Percentiles rank a stretch among this genome's conserved stretches.
Conservation (phyloP, 371 early-diverging fungal genomes). For the Globomyces sp. region DNA sequence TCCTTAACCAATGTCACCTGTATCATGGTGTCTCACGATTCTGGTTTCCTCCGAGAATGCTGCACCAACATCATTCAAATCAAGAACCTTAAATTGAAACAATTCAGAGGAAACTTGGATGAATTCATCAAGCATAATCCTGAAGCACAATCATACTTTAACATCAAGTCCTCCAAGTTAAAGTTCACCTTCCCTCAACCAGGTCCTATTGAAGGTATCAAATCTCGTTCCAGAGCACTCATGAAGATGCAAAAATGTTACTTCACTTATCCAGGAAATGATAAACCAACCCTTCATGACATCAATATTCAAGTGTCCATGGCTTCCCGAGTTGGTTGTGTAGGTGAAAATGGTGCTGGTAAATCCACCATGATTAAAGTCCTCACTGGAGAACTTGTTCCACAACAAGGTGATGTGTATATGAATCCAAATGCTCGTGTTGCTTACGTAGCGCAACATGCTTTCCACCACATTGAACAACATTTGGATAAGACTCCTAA, state of each 20-base stretch:
- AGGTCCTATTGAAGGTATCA: slow-evolving; percentile 73
- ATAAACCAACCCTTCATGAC: slow-evolving; percentile 63
- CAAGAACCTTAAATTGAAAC: slow-evolving; percentile 29
- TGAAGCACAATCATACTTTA: slow-evolving; percentile 76
- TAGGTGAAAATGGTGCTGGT: slow-evolving; percentile 82
- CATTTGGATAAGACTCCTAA: slow-evolving; percentile 81
- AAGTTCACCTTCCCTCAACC: slow-evolving; percentile 80
- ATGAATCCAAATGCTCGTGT: slow-evolving; percentile 71
- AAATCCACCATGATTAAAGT: slow-evolving; percentile 76
- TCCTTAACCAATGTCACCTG: slow-evolving; percentile 70
- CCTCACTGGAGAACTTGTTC: slow-evolving; percentile 64
- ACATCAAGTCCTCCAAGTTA: slow-evolving; percentile 63
- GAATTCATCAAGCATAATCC: slow-evolving; percentile 54
- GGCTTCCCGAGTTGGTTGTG: slow-evolving; percentile 75
- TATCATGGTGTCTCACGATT: slow-evolving; percentile 84
- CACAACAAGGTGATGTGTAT: slow-evolving; percentile 64
- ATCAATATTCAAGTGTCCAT: slow-evolving; percentile 71
- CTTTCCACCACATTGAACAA: slow-evolving; percentile 84
- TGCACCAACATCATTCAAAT: slow-evolving; percentile 72
- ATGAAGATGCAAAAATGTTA: slow-evolving; percentile 68
- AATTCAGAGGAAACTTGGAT: slow-evolving; percentile 27
- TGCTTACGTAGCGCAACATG: slow-evolving; percentile 89
- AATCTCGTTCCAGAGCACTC: slow-evolving; percentile 78
- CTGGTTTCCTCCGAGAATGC: slow-evolving; percentile 74
- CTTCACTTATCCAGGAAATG: slow-evolving; percentile 68